Evolutionary conservation across 1,139 yeast genomes (phyloP).

Genomic region (Taphrina flavorubra): DNA sequence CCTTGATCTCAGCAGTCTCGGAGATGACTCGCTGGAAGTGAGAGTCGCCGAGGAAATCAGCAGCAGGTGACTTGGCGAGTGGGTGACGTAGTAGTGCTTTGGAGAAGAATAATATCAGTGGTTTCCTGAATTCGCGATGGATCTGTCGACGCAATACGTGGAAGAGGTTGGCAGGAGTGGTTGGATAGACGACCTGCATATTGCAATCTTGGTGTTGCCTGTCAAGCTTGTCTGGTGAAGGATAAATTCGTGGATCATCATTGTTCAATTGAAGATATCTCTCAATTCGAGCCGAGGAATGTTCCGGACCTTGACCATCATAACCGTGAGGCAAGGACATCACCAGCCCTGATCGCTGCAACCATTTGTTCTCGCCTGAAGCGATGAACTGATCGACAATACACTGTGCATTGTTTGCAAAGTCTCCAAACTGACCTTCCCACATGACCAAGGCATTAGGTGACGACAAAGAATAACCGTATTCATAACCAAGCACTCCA

Average conservation of each 20-base stretch:
- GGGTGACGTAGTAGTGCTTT: conserved; percentile 97
- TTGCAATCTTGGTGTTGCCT: conserved; percentile 99
- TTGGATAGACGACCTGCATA: conserved; percentile 97
- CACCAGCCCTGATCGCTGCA: conserved; percentile 96
- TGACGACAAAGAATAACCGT: conserved; percentile 95
- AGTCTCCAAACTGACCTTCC: conserved; percentile 99
- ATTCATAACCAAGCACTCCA: conserved; percentile 99
- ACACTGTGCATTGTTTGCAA: conserved; percentile 99
- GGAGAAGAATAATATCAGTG: conserved; percentile 77
- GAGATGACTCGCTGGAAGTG: conserved; percentile 96
- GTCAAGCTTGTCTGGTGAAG: conserved; percentile 81
- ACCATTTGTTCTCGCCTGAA: conserved; percentile 98
- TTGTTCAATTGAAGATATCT: conserved; percentile 94
- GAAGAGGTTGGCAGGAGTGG: conserved; percentile 96
- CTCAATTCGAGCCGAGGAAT: conserved; percentile 96
- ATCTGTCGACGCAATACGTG: conserved; percentile 97
- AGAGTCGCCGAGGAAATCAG: conserved; percentile 88
- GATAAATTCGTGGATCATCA: conserved; percentile 95
- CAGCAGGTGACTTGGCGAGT: conserved; percentile 82
- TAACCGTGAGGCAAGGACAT: conserved; percentile 98
- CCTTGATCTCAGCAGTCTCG: conserved; percentile 74
- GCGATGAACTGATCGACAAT: conserved; percentile 95
- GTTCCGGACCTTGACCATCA: conserved; percentile 99
- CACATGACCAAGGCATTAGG: conserved; percentile 97
- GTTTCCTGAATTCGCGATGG: conserved; percentile 99